phyloP scores from a whole-genome alignment of 768 basidiomycete genomes.

The Daedalea quercina region DNA sequence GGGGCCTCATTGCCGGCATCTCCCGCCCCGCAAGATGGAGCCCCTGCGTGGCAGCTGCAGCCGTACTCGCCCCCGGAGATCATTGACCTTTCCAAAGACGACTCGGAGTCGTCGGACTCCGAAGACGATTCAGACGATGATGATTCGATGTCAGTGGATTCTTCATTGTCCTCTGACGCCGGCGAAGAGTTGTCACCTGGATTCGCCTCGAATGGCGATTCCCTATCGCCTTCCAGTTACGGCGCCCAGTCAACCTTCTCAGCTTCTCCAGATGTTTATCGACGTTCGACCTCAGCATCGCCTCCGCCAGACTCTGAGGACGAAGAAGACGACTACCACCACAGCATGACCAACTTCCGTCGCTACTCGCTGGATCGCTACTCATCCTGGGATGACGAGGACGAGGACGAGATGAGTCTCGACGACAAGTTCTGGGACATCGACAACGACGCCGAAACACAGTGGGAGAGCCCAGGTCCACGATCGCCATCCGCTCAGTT shows the following conservation, averaged over 20 bases:
- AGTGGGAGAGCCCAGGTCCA: constrained; percentile 57
- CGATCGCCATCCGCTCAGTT: constrained; percentile 53
- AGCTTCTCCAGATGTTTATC: constrained; percentile 30
- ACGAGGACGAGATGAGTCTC: constrained; percentile 26
- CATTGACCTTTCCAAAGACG: constrained; percentile 38
- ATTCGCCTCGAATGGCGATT: constrained; percentile 27
- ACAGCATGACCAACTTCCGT: constrained; percentile 30
- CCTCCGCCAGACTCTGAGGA: constrained; percentile 71
- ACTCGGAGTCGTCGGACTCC: constrained; percentile 24
- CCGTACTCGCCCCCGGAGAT: constrained; percentile 16
- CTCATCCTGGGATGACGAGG: constrained; percentile 7
- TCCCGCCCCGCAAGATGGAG: constrained; percentile 11
- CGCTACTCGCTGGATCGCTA: background rate
- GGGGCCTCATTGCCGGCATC: constrained; percentile 17
- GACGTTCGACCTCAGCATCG: constrained; percentile 49
- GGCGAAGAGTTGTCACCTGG: constrained; percentile 9
- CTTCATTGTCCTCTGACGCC: constrained; percentile 28
- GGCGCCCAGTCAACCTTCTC: constrained; percentile 49
- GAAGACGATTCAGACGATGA: constrained; percentile 29
- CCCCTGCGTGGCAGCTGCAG: constrained; percentile 7
- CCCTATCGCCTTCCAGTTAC: constrained; percentile 48
- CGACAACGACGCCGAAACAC: constrained; percentile 51
- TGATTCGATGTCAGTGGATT: constrained; percentile 38
- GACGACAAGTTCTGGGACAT: constrained; percentile 36
- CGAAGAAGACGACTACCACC: constrained; percentile 41